Evolutionary conservation across 1,284 basidiomycete species (phyloP), one percentile per base, ranked within the genome.

Genomic region (Fomitopsis betulina): DNA sequence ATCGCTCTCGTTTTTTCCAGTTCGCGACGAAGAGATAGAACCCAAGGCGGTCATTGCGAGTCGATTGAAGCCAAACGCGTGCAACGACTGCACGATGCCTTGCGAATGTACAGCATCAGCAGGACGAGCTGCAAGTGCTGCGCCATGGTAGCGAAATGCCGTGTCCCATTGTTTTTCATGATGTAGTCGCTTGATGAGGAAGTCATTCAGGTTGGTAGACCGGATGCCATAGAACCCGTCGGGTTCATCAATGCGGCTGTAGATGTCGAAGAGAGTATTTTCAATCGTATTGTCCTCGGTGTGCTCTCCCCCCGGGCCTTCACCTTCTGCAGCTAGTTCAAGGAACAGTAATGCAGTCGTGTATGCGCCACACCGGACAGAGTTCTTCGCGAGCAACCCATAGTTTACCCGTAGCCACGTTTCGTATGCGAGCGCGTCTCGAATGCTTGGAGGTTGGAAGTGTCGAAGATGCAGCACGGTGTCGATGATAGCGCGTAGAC

Each of bases 181-280:
- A 64, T 94, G 90, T 59, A 96, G 88, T 3, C 93, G 85, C 61
- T 86, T 89, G 45, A 95, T 79, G 37, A 98, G 79, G 58, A 94
- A 89, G 43, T 85, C 81, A 30, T 84, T 82, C 13, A 93, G 80
- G 66, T 98, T 85, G 23, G 77, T 72, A n/a, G 86, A 83, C 61
- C 87, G 81, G 61, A 98, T 93, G 1, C 94, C 94, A 71, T 99
- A 99, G 71, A 99, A 99, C 1, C 96, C 94, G 67, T 99, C 96
- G 0, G 96, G 96, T 67, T 99, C 96, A 67, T 97, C 94, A 58
- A 99, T 94, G 67, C 94, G 92, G 61, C 86, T 87, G 70, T 98
- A 99, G 54, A 98, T 94, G 55, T 91, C 86, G 73, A 96, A 97
- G 49, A 98, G 76, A 35, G 95, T 80, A 45, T 83, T 74, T 70